Percentiles rank a stretch among this genome's conserved stretches.
Evolutionary conservation across 176 grass and related monocot genomes (phyloP).

Genomic region (Musa acuminata): DNA sequence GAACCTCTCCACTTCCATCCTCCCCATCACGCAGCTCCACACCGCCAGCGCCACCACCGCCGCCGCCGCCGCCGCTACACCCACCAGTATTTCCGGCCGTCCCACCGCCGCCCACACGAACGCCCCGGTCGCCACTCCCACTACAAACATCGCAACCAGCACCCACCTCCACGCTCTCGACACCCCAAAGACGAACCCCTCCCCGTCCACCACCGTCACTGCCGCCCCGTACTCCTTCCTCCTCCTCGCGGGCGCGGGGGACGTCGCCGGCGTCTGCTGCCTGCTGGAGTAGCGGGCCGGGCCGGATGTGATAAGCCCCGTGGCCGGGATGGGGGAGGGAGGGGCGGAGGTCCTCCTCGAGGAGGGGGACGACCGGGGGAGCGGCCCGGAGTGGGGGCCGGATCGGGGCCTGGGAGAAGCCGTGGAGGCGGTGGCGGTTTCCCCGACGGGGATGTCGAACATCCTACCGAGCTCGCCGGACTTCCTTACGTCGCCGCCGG

Average conservation of each 20-base stretch:
- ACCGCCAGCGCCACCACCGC: slow-evolving; percentile 24
- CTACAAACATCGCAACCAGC: slow-evolving; percentile 29
- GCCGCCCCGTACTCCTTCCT: slow-evolving; percentile 16
- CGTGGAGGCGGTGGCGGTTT: neutral
- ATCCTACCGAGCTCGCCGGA: slow-evolving; percentile 80
- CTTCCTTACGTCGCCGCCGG: slow-evolving; percentile 56
- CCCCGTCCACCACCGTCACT: slow-evolving; percentile 9
- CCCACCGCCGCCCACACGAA: slow-evolving; percentile 40
- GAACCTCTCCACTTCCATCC: slow-evolving; percentile 56
- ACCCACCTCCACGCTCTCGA: slow-evolving; percentile 53
- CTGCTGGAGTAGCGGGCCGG: slow-evolving; percentile 29
- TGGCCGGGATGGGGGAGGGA: slow-evolving; percentile 47
- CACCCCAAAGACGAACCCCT: slow-evolving; percentile 29
- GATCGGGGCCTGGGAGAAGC: slow-evolving; percentile 5
- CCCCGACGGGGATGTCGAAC: slow-evolving; percentile 50
- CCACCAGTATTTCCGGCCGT: slow-evolving; percentile 37
- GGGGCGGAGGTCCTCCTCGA: slow-evolving; percentile 36
- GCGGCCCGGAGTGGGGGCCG: slow-evolving; percentile 31
- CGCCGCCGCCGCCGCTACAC: slow-evolving; percentile 19
- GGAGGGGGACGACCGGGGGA: slow-evolving; percentile 33
- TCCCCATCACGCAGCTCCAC: slow-evolving; percentile 37
- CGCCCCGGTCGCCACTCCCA: slow-evolving; percentile 42
- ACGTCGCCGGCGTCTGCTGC: slow-evolving; percentile 3
- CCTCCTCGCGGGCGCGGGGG: neutral
- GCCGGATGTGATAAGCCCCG: slow-evolving; percentile 55